Evolutionary conservation across 352 stramenopile genomes (phyloP).

Genomic region (Phytophthora ramorum): DNA sequence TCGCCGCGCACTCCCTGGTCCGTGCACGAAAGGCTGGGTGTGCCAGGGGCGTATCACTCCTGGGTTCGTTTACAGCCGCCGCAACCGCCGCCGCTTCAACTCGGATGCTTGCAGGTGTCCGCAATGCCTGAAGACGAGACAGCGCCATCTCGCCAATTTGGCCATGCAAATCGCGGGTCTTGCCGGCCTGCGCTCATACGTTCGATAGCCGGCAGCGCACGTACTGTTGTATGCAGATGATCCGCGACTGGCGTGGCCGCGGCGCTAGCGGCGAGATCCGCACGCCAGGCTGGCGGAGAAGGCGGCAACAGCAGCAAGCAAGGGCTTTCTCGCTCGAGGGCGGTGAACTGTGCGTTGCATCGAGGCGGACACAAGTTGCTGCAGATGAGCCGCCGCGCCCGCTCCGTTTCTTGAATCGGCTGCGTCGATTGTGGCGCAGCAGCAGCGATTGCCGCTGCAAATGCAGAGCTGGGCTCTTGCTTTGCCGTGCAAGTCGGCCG

Average conservation of each 20-base stretch:
- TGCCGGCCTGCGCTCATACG: constrained; percentile 18
- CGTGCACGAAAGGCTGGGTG: neutral
- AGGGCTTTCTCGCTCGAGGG: no score
- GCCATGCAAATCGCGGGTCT: constrained; percentile 31
- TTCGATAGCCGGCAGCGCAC: constrained; percentile 41
- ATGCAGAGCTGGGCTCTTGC: neutral
- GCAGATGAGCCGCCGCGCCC: neutral
- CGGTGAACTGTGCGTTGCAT: neutral
- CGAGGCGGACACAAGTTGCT: neutral
- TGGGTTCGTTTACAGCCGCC: constrained; percentile 24
- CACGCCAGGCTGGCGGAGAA: constrained; percentile 19
- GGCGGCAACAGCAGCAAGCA: neutral
- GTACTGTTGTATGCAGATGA: constrained; percentile 42
- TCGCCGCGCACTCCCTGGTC: constrained; percentile 7
- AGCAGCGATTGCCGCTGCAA: neutral
- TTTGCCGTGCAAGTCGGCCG: neutral
- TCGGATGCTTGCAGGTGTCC: constrained; percentile 14
- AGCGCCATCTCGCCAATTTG: constrained; percentile 40
- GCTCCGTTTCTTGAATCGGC: no score
- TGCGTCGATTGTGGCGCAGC: neutral
- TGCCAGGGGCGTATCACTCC: constrained; percentile 16
- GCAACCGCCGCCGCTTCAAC: constrained; percentile 17
- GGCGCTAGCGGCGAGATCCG: constrained; percentile 31
- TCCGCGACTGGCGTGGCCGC: constrained; percentile 37
- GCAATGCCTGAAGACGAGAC: constrained; percentile 25